Evolutionary conservation across 129 eudicot genomes (phyloP).

Genomic region (Flaveria bidentis): DNA sequence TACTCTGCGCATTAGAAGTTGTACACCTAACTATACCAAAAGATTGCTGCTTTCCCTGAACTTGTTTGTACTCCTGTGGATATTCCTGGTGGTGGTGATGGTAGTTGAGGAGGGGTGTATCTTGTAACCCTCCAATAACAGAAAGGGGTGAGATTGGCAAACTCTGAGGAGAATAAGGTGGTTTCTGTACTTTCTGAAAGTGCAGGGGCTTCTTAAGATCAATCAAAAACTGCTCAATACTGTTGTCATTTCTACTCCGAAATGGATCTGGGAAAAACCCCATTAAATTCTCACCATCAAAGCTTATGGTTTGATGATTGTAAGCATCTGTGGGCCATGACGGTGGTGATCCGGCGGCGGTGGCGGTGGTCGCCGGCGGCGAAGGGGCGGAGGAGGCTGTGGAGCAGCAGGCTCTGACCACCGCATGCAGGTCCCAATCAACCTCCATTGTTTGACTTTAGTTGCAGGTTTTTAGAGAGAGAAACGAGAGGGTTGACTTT

Average conservation of each 20-base stretch:
- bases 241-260: constrained; percentile 43
- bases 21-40: constrained; percentile 48
- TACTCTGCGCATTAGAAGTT: constrained; percentile 43
- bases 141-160: constrained; percentile 67
- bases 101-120: constrained; percentile 40
- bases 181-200: constrained; percentile 37
- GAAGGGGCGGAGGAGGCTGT: constrained; percentile 47
- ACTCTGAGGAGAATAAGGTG: constrained; percentile 40
- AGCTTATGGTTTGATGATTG: constrained; percentile 26
- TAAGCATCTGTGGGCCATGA: constrained; percentile 15
- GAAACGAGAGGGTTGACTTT: constrained; percentile 94
- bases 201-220: constrained; percentile 51
- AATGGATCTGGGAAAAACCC: constrained; percentile 65
- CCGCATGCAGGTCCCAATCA: constrained; percentile 94
- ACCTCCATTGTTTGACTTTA: constrained; percentile 55
- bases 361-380: constrained; percentile 8
- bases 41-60: constrained; percentile 49
- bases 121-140: constrained; percentile 68
- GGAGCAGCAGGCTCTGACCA: constrained; percentile 87
- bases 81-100: constrained; percentile 15
- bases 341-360: not conserved
- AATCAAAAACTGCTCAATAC: constrained; percentile 56
- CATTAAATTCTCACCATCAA: constrained; percentile 36
- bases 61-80: constrained; percentile 25
- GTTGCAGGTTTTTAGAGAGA: constrained; percentile 28